Base-by-base conservation (phyloP, 1,284 basidiomycete species). In the Xanthoconium separans region DNA sequence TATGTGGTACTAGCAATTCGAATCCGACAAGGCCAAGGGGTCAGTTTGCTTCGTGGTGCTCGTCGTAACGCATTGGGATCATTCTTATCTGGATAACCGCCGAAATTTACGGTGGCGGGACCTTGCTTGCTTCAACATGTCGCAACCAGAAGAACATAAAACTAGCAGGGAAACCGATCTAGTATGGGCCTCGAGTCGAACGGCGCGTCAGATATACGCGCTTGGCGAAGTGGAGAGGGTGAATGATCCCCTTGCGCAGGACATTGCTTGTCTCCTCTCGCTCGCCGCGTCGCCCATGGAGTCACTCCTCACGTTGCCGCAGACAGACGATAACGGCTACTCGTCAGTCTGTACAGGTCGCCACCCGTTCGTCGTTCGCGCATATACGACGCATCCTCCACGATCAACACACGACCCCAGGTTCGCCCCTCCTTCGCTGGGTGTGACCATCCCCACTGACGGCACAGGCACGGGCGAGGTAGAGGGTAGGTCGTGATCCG, bases 171-270 rank as follows among this genome's bases (percentile, higher is more conserved):
- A 81, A 41, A 78, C 82, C 46, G n/a, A n/a, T n/a, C n/a, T n/a
- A n/a, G n/a, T n/a, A 56, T 90, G 88, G 88, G 81, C 79, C n/a
- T 85, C 85, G 34, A 90, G 87, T 59, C 78, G 87, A 22, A 90
- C 89, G 31, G 87, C 89, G 12, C 77, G 86, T 53, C 89, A 91
- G 65, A 92, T n/a, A n/a, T n/a, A n/a, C n/a, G n/a, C n/a, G n/a
- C n/a, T n/a, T 92, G 83, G 85, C n/a, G 82, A 87, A 66, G 89
- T 92, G 34, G 89, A 92, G 69, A 89, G 89, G 77, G 89, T 89
- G 53, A 27, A 48, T 6, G 41, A 29, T 27, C 2, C 37, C 9
- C 16, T 20, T 27, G 13, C 5, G n/a, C 63, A 91, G 89, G 86
- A 90, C 64, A 88, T 91, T 59, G 84, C 83, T 53, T 83, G 82